Conservation (phyloP, 768 basidiomycete species). For the Leccinum longicurvipes region DNA sequence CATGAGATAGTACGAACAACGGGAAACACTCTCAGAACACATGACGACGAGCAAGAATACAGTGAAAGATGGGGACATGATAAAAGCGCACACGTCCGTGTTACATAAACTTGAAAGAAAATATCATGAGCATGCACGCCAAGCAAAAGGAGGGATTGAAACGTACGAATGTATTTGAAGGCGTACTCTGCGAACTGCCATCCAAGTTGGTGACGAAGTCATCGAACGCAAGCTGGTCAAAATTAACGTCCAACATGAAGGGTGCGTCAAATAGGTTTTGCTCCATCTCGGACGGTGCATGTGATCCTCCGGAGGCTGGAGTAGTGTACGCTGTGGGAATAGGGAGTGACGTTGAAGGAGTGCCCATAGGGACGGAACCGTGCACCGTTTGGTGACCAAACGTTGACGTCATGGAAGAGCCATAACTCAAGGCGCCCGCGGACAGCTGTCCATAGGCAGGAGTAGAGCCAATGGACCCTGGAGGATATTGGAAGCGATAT, state of each 20-base stretch:
- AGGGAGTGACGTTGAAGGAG: conserved; percentile 8
- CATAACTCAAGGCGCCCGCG: conserved; percentile 8
- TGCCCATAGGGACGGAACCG: background rate
- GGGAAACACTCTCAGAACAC: background rate
- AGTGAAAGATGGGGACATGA: background rate
- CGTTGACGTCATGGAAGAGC: conserved; percentile 17
- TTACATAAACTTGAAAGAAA: conserved; percentile 24
- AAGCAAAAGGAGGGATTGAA: background rate
- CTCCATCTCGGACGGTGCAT: conserved; percentile 4
- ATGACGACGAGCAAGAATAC: background rate
- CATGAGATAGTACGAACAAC: conserved; percentile 1
- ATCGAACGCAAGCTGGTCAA: conserved; percentile 27
- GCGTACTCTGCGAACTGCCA: conserved; percentile 13
- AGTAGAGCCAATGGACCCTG: conserved; percentile 5
- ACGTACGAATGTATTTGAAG: conserved; percentile 36
- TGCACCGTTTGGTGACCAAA: conserved; percentile 5
- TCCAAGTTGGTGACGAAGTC: conserved; percentile 23
- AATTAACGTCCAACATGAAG: conserved; percentile 29
- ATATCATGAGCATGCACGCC: conserved; percentile 8
- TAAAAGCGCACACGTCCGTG: background rate
- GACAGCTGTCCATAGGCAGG: conserved; percentile 8
- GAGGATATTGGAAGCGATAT: conserved; percentile 52
- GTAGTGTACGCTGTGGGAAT: background rate
- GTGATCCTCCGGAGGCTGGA: background rate
- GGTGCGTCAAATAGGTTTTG: conserved; percentile 29